phyloP scores from a whole-genome alignment of 129 eudicot genomes.

The Escallonia herrerae region DNA sequence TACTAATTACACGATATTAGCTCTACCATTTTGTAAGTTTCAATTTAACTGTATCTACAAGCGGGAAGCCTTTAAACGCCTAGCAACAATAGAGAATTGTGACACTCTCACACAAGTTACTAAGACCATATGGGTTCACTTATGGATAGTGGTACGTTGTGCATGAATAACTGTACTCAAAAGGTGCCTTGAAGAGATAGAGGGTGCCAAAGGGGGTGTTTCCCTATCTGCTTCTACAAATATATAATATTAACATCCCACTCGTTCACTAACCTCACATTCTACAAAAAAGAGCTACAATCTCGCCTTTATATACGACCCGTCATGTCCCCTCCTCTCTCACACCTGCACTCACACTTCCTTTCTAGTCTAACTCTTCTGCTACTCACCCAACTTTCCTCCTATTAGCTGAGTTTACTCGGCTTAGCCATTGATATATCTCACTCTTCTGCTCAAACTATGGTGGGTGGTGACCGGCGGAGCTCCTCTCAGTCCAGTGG shows the following conservation, averaged over 20 bases:
- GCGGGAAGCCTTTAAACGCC: too few relatives aligned
- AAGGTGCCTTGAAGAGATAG: too few relatives aligned
- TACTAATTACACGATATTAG: too few relatives aligned
- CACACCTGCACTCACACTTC: slow-evolving; percentile 28
- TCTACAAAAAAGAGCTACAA: slow-evolving; percentile 16
- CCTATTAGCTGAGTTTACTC: background rate
- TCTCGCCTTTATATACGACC: slow-evolving; percentile 67
- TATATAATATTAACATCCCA: background rate
- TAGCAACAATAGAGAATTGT: too few relatives aligned
- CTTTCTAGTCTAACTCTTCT: slow-evolving; percentile 10
- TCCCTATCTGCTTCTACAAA: background rate
- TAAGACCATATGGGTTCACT: too few relatives aligned
- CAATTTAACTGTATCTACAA: too few relatives aligned
- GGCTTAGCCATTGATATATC: background rate
- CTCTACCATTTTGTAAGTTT: too few relatives aligned
- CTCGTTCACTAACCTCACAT: background rate
- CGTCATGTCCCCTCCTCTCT: slow-evolving; percentile 43
- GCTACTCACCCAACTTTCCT: background rate
- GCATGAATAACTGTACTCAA: too few relatives aligned
- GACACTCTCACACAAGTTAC: too few relatives aligned
- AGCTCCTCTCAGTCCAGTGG: background rate
- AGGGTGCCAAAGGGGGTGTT: background rate
- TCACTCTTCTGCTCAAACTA: slow-evolving; percentile 1
- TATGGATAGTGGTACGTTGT: too few relatives aligned
- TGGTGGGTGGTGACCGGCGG: slow-evolving; percentile 31